Percentiles rank a stretch among this genome's conserved stretches.
Conservation (phyloP, 345 rosid species). For the Moricandia arvensis region DNA sequence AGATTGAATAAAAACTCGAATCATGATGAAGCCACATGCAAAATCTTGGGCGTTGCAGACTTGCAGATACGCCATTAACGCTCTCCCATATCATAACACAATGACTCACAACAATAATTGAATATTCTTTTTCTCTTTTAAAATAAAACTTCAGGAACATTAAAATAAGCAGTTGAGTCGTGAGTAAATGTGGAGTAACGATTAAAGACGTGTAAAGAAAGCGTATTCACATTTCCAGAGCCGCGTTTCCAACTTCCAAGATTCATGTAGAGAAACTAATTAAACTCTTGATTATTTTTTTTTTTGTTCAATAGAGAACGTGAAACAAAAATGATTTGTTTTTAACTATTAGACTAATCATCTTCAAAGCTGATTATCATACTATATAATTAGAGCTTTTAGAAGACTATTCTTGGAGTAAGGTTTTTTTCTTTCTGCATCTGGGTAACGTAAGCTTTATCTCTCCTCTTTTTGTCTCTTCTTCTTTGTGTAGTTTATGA, state of each 20-base stretch:
- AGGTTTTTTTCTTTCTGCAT: constrained; percentile 10
- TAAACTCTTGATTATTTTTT: constrained; percentile 6
- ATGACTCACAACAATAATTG: constrained; percentile 20
- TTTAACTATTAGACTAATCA: neutral
- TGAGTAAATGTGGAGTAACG: constrained; percentile 25
- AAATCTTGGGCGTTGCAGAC: constrained; percentile 15
- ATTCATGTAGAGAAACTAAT: constrained; percentile 22
- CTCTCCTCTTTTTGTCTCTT: constrained; percentile 13
- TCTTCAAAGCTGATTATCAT: neutral
- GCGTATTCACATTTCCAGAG: constrained; percentile 15
- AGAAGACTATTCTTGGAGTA: neutral
- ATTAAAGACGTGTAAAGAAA: constrained; percentile 33
- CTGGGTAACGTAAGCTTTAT: constrained; percentile 20
- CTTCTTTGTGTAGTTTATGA: constrained; percentile 1
- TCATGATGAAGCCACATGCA: constrained; percentile 32
- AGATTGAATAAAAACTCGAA: constrained; percentile 15
- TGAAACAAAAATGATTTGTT: constrained; percentile 6
- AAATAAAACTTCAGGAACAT: neutral
- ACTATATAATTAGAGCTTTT: neutral
- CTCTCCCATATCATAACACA: constrained; percentile 7
- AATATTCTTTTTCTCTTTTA: neutral
- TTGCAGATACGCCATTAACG: constrained; percentile 34
- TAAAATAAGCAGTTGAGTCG: constrained; percentile 21
- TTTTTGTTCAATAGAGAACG: neutral
- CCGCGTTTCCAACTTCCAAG: constrained; percentile 25